Base-by-base conservation (phyloP, 2,329 filamentous ascomycete genomes). In the Beauveria scarabaeidicola region DNA sequence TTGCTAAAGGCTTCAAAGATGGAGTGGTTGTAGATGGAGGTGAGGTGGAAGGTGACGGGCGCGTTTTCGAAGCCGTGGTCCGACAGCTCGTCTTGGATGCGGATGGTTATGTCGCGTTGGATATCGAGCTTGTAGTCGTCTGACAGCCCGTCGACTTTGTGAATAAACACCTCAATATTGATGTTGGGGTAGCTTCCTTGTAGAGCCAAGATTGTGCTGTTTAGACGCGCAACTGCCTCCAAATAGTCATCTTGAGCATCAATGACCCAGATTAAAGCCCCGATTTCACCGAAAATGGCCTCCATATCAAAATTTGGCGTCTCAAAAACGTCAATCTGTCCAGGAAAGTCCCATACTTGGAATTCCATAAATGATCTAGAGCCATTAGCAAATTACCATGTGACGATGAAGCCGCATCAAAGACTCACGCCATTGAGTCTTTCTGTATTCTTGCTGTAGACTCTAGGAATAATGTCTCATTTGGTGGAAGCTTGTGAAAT, bases 1-100 rank as follows among this genome's bases (percentile, higher is more conserved):
- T 97, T 97, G 77, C 88, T 93, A 72, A 99, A 97, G 53, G 94
- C 94, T 74, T 99, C 94, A 71, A 97, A 99, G 69, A 96, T 96
- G 68, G 89, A 95, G 75, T 97, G 93, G 73, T 99, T 94, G 79
- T 97, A 99, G 72, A 99, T 99, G 70, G 89, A 95, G 15, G 94
- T 99, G 60, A 96, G 85, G 72, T 99, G 93, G 75, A 96, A 99
- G 61, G 89, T 92, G 64, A 99, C 90, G 1, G 91, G 90, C 1
- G 91, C 90, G 69, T 96, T 96, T 70, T 96, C 93, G 70, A 96
- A 90, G 13, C 92, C 93, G 62, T 91, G 85, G 71, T 99, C 94
- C 11, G 88, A 93, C 36, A 99, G 84, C 72, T 99, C 94, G 71
- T 99, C 94, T 68, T 96, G 91, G 63, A 97, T 96, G 43, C 91